phyloP scores from a whole-genome alignment of 1,284 basidiomycete species.

The Neonothopanus nambi region DNA sequence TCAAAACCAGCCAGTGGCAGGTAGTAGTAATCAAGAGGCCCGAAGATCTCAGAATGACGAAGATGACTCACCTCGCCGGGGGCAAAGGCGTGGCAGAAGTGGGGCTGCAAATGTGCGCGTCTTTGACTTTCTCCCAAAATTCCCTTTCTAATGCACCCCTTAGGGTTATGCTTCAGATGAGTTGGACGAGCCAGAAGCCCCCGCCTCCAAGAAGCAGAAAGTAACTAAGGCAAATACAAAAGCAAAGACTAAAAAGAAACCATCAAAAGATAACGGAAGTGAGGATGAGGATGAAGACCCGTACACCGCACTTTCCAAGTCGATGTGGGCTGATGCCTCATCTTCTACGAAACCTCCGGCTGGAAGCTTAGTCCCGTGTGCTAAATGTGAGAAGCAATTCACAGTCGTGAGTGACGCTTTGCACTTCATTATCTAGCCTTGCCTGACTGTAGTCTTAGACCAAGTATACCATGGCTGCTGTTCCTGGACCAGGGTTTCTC shows the following conservation, averaged over 20 bases:
- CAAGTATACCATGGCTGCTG: conserved; percentile 77
- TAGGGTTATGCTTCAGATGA: conserved; percentile 70
- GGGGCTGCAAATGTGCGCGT: not conserved
- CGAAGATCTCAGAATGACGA: conserved; percentile 31
- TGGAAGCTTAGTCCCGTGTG: conserved; percentile 84
- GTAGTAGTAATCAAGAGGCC: conserved; percentile 44
- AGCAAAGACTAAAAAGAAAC: conserved; percentile 46
- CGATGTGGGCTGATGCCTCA: conserved; percentile 41
- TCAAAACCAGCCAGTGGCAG: conserved; percentile 43
- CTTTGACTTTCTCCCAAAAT: not conserved
- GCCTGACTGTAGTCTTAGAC: conserved; percentile 50
- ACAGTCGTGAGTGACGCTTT: conserved; percentile 70
- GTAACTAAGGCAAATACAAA: conserved; percentile 39
- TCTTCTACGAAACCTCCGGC: conserved; percentile 58
- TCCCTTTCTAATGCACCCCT: conserved; percentile 34
- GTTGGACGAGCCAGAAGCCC: conserved; percentile 57
- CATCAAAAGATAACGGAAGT: conserved; percentile 48
- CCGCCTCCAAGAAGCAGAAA: conserved; percentile 38
- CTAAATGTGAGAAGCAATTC: conserved; percentile 81
- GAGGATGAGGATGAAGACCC: conserved; percentile 52
- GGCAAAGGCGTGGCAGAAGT: conserved; percentile 1
- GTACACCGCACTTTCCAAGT: conserved; percentile 61
- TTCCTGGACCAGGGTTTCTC: conserved; percentile 70
- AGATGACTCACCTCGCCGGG: conserved; percentile 12
- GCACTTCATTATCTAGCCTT: not conserved